A percentile compares a stretch with the other conserved stretches of the same genome.
Conservation (phyloP, 192 early-diverging fungal species). For the Coemansia sp. region DNA sequence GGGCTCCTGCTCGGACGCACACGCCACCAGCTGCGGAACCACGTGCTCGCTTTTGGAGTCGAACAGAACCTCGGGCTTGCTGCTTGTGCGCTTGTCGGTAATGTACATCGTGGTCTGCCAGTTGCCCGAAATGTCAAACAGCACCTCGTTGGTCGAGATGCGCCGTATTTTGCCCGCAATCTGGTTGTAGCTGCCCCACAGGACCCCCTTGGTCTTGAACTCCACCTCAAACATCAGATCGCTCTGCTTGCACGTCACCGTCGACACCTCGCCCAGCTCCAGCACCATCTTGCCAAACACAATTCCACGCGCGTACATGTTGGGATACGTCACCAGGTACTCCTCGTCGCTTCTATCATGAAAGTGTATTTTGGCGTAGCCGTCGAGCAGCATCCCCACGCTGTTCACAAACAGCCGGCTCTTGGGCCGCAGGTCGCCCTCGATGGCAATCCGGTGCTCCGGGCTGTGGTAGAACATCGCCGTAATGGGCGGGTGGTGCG, state of each 20-base stretch:
- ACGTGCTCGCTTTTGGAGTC: slow-evolving; percentile 62
- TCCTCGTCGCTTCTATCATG: slow-evolving; percentile 54
- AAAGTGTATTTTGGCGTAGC: slow-evolving; percentile 56
- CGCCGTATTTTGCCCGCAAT: slow-evolving; percentile 81
- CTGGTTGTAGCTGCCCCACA: slow-evolving; percentile 69
- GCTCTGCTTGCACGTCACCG: slow-evolving; percentile 66
- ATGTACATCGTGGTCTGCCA: slow-evolving; percentile 75
- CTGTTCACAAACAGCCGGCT: slow-evolving; percentile 88
- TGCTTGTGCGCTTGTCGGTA: slow-evolving; percentile 10
- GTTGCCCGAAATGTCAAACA: slow-evolving; percentile 84
- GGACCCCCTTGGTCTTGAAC: slow-evolving; percentile 81
- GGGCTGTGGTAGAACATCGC: slow-evolving; percentile 82
- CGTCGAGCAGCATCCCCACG: slow-evolving; percentile 84
- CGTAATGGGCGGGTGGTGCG: slow-evolving; percentile 92
- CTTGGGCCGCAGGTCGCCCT: slow-evolving; percentile 81
- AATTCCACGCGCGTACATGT: slow-evolving; percentile 90
- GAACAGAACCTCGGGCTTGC: slow-evolving; percentile 64
- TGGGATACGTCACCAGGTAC: slow-evolving; percentile 83
- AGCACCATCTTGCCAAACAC: slow-evolving; percentile 92
- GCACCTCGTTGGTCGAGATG: slow-evolving; percentile 66
- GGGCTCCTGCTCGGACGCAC: slow-evolving; percentile 67
- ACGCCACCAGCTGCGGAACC: slow-evolving; percentile 68
- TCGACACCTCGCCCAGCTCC: slow-evolving; percentile 84
- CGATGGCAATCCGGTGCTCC: slow-evolving; percentile 71
- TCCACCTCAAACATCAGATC: slow-evolving; percentile 82